A percentile compares a stretch with the other conserved stretches of the same genome.
Evolutionary conservation across 2,329 filamentous ascomycete genomes (phyloP).

Genomic region (Penicillium capsulatum): DNA sequence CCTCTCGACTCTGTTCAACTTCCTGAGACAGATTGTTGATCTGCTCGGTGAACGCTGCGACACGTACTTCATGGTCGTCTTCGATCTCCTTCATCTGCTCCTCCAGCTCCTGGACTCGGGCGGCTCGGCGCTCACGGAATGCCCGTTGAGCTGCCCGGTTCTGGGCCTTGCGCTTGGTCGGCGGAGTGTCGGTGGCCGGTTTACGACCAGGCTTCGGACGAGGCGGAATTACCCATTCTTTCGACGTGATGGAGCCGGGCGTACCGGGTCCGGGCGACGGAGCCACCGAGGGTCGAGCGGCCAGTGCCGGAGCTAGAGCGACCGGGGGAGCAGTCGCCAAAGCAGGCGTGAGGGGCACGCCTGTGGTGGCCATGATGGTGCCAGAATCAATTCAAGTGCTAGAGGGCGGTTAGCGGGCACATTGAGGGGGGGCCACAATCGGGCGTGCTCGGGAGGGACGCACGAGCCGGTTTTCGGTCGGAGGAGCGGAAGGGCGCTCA

Average conservation of each 20-base stretch:
- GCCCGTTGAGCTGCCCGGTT: constrained; percentile 88
- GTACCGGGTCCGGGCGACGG: constrained; percentile 38
- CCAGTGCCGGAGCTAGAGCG: constrained; percentile 35
- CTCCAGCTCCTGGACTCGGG: constrained; percentile 68
- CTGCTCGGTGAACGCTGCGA: constrained; percentile 52
- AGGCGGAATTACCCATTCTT: constrained; percentile 81
- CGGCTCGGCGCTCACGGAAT: constrained; percentile 81
- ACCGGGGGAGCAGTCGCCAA: constrained; percentile 31
- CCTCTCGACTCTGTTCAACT: constrained; percentile 60
- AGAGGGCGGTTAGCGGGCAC: constrained; percentile 21
- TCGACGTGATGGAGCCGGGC: constrained; percentile 62
- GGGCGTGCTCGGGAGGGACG: constrained; percentile 21
- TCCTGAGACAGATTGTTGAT: constrained; percentile 59
- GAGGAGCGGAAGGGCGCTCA: constrained; percentile 35
- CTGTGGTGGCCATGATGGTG: constrained; percentile 38
- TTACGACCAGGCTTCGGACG: constrained; percentile 88
- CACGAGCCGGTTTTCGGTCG: constrained; percentile 31
- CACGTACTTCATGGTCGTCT: constrained; percentile 43
- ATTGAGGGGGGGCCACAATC: constrained; percentile 12
- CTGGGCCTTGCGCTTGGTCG: constrained; percentile 89
- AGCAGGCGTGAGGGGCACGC: constrained; percentile 35
- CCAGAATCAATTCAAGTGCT: constrained; percentile 19
- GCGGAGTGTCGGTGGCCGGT: constrained; percentile 86
- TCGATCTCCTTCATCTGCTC: constrained; percentile 49
- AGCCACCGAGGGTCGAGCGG: constrained; percentile 38